These are phyloP conservation scores for Aureobasidium pullulans DNA, from an alignment of 2,329 filamentous ascomycete genomes.

Conservation along the genomic window DNA sequence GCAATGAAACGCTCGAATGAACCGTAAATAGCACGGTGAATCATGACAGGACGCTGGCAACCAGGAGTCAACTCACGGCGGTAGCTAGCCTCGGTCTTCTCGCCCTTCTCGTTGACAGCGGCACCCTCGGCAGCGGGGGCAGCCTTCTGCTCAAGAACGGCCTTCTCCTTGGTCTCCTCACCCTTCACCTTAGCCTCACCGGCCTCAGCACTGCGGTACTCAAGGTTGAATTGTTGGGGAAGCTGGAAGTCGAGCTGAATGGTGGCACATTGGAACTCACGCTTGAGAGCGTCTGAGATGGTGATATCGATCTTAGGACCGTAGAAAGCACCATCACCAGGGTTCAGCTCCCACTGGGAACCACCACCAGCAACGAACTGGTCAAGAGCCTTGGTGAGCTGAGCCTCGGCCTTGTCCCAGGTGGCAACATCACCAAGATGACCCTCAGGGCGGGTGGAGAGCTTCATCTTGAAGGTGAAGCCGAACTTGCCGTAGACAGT, in stretches of 20 bases:
- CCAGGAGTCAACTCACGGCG: conserved; percentile 54
- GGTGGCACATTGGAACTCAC: conserved; percentile 84
- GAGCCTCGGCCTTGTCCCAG: conserved; percentile 82
- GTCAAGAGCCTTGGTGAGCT: conserved; percentile 70
- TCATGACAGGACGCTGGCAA: conserved; percentile 76
- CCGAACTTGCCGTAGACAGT: conserved; percentile 75
- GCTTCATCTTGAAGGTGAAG: conserved; percentile 86
- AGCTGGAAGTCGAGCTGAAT: conserved; percentile 92
- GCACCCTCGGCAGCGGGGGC: conserved; percentile 22
- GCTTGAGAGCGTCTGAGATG: conserved; percentile 76
- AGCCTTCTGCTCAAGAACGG: conserved; percentile 21
- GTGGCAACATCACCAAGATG: conserved; percentile 79
- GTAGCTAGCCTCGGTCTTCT: conserved; percentile 19
- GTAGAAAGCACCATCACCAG: conserved; percentile 95
- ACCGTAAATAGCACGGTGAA: conserved; percentile 73
- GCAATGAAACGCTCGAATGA: conserved; percentile 63
- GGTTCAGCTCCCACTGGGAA: conserved; percentile 79
- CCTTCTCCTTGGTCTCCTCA: conserved; percentile 31
- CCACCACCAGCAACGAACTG: conserved; percentile 57
- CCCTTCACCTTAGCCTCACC: conserved; percentile 33
- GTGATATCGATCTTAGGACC: conserved; percentile 98
- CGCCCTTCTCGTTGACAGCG: conserved; percentile 23
- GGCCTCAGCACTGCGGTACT: conserved; percentile 55
- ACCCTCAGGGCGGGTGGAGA: conserved; percentile 85
- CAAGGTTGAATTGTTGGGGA: conserved; percentile 76